These are phyloP conservation scores for Penicillium rolfsii DNA, from an alignment of 2,329 filamentous ascomycete genomes.

Conservation along the genomic window DNA sequence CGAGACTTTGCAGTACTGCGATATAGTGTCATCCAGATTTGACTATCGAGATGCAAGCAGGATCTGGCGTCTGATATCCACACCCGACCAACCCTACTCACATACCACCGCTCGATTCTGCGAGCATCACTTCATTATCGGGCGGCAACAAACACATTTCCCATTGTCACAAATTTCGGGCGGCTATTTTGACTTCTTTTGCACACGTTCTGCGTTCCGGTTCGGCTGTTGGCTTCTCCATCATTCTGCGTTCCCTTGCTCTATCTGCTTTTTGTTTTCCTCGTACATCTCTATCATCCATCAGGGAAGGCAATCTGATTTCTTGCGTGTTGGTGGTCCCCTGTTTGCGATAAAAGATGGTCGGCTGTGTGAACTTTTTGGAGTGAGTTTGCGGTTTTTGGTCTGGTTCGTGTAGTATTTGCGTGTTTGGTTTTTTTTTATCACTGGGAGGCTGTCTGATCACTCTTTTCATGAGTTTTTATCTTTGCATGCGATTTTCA, in stretches of 20 bases:
- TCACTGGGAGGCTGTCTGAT: constrained; percentile 48
- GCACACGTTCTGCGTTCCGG: constrained; percentile 15
- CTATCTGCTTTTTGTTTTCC: constrained; percentile 15
- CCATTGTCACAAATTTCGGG: constrained; percentile 28
- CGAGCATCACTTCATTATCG: constrained; percentile 5
- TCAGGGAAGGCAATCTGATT: constrained; percentile 26
- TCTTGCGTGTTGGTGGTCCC: constrained; percentile 14
- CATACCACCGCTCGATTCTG: constrained; percentile 1
- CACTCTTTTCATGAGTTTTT: constrained; percentile 28
- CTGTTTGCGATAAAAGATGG: constrained; percentile 25
- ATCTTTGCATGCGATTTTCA: constrained; percentile 12
- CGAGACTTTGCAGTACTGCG: neutral
- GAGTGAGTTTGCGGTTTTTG: constrained; percentile 2
- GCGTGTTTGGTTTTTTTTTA: constrained; percentile 18
- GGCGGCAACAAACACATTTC: constrained; percentile 12
- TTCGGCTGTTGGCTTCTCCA: constrained; percentile 5
- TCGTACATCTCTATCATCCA: constrained; percentile 20
- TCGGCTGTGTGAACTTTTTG: constrained; percentile 14
- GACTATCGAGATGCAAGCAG: neutral
- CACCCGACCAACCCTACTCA: constrained; percentile 5
- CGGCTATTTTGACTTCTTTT: constrained; percentile 34
- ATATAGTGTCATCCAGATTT: neutral
- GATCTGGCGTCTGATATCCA: neutral
- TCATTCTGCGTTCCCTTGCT: constrained; percentile 21
- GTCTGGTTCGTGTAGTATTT: constrained; percentile 18